Conservation (phyloP, 1,139 yeast genomes). For the Geotrichum histeridarum region DNA sequence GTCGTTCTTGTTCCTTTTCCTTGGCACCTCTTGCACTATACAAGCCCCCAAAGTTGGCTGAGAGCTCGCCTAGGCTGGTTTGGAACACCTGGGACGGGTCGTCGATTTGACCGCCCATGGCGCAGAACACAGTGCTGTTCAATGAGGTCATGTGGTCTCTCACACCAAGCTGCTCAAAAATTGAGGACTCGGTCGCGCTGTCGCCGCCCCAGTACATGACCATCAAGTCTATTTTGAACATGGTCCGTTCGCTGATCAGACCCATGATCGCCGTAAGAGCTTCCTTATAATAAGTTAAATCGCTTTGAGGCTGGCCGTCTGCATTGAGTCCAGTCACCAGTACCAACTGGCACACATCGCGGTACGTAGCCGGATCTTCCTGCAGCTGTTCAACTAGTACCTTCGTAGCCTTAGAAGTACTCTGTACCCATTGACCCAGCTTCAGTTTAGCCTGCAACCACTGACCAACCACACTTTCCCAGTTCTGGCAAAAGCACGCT, state of each 20-base stretch:
- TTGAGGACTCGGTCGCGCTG: neutral
- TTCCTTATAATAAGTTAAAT: conserved; percentile 19
- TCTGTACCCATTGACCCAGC: conserved; percentile 17
- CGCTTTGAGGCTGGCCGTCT: conserved; percentile 6
- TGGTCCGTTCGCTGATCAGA: conserved; percentile 16
- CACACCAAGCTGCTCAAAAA: conserved; percentile 4
- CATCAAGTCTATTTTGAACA: conserved; percentile 20
- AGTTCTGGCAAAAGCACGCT: conserved; percentile 27
- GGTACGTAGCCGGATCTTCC: conserved; percentile 24
- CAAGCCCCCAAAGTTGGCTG: conserved; percentile 11
- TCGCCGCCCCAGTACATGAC: conserved; percentile 21
- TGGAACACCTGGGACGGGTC: conserved; percentile 11
- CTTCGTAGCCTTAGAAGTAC: conserved; percentile 14
- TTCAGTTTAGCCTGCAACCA: conserved; percentile 34
- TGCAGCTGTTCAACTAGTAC: conserved; percentile 26
- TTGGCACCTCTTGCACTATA: conserved; percentile 13
- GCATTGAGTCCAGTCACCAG: conserved; percentile 30
- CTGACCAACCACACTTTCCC: conserved; percentile 31
- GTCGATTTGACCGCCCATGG: neutral
- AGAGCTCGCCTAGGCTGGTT: conserved; percentile 9
- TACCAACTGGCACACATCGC: conserved; percentile 28
- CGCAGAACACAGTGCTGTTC: conserved; percentile 8
- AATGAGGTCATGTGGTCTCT: conserved; percentile 1
- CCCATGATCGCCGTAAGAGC: conserved; percentile 23
- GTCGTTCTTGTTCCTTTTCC: conserved; percentile 7